Percentiles rank a stretch among this genome's conserved stretches.
Conservation (phyloP, 768 basidiomycete genomes). For the Kwoniella botswanensis region DNA sequence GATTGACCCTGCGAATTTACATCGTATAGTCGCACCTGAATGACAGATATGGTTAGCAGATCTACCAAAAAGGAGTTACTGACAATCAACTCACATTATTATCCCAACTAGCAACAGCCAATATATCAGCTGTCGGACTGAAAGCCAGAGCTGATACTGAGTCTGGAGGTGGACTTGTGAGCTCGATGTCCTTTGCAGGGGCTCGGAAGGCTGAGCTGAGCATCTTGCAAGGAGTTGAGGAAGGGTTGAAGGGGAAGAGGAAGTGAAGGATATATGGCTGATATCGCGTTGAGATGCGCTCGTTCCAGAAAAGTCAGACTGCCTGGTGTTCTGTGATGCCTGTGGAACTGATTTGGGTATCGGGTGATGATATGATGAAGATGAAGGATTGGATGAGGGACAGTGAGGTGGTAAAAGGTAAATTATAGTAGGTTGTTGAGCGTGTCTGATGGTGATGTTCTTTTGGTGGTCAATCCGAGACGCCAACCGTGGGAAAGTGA, state of each 20-base stretch:
- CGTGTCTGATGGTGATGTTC: not conserved
- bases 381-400: not conserved
- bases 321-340: too few relatives aligned
- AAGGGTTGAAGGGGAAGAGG: not conserved
- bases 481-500: constrained; percentile 21
- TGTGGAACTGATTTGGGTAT: too few relatives aligned
- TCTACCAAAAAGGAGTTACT: not conserved
- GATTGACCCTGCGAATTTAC: constrained; percentile 74
- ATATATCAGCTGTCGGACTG: constrained; percentile 81
- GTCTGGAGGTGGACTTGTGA: constrained; percentile 61
- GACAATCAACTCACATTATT: constrained; percentile 79
- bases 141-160: constrained; percentile 85
- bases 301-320: too few relatives aligned
- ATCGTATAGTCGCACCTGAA: constrained; percentile 88
- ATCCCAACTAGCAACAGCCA: constrained; percentile 93
- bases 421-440: not conserved
- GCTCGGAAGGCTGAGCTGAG: constrained; percentile 31
- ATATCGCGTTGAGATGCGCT: not conserved
- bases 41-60: not conserved
- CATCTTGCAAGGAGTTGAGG: constrained; percentile 24
- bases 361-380: too few relatives aligned
- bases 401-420: not conserved
- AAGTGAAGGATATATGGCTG: not conserved
- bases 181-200: constrained; percentile 45
- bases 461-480: not conserved